Base-by-base conservation (phyloP, 2,329 filamentous ascomycete species). In the Stagonosporopsis rhizophila region DNA sequence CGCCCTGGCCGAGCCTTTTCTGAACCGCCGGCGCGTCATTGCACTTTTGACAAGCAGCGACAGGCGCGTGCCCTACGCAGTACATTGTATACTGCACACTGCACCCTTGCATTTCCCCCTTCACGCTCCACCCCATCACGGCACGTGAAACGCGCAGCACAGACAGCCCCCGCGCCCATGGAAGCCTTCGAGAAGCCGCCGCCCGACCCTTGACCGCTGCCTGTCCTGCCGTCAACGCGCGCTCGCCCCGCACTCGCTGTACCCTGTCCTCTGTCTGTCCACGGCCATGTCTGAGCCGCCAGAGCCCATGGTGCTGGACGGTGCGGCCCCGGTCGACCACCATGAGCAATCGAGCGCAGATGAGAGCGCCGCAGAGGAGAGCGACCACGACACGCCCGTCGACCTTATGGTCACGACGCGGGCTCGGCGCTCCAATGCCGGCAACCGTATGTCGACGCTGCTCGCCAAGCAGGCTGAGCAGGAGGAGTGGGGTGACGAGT, bases 401-500 rank as follows among this genome's bases (percentile, higher is more conserved):
- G 71, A 73, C 47, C 67, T 75, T 56, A 76, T 77, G 75, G 76
- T 77, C 48, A 70, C 71, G 42, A 69, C 75, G 54, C 70, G 76
- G 49, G 65, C 70, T 22, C 60, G 74, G 32, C 71, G 76, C 60
- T 62, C 74, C 56, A 78, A 78, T 62, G 75, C 75, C 7, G 76
- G 76, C 62, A 77, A 75, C 46, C 74, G 74, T 66, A 78, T 76
- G 75, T 70, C 68, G 52, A 77, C 70, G 51, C 73, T 75, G 62
- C 68, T 74, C 38, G 70, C 72, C 51, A 66, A 70, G 50, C 63
- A 67, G 17, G 70, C 72, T 55, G 76, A 79, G 44, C 76, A 77
- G 27, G 65, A 73, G 45, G 59, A 73, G 52, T 74, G 72, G 71
- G 74, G 70, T n/a, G 74, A 76, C 38, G 74, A 89, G 59, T 89